These are phyloP conservation scores for Lichtheimia ramosa DNA, from an alignment of 371 early-diverging fungal genomes.

Conservation along the genomic window DNA sequence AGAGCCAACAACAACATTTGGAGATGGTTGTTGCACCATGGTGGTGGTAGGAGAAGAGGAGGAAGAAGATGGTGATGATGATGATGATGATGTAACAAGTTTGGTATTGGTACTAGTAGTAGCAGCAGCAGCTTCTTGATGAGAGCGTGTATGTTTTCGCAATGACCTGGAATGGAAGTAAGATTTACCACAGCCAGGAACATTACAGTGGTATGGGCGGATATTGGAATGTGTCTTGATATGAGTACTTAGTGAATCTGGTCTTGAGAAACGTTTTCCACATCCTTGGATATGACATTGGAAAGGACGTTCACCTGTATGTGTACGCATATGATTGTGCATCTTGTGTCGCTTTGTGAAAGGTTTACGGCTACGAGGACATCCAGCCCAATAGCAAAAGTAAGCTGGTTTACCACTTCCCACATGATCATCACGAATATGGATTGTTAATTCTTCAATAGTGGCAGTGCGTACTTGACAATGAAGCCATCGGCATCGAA, in stretches of 20 bases:
- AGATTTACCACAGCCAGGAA: constrained; percentile 20
- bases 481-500: constrained; percentile 15
- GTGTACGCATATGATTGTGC: constrained; percentile 87
- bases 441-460: constrained; percentile 17
- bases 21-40: no score
- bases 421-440: constrained; percentile 23
- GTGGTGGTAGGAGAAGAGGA: no score
- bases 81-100: background rate
- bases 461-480: constrained; percentile 10
- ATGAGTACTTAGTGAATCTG: constrained; percentile 88
- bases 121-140: constrained; percentile 8
- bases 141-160: constrained; percentile 22
- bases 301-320: constrained; percentile 83
- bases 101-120: background rate
- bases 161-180: constrained; percentile 26
- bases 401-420: constrained; percentile 57
- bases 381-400: constrained; percentile 81
- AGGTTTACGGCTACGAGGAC: constrained; percentile 72
- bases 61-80: no score
- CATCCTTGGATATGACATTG: constrained; percentile 53
- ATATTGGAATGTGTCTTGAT: constrained; percentile 83
- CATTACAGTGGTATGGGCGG: constrained; percentile 49
- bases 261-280: constrained; percentile 83
- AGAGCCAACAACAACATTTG: no score
- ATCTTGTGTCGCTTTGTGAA: constrained; percentile 91